Conservation (phyloP, 257 asterid genomes). For the Solanum etuberosum region DNA sequence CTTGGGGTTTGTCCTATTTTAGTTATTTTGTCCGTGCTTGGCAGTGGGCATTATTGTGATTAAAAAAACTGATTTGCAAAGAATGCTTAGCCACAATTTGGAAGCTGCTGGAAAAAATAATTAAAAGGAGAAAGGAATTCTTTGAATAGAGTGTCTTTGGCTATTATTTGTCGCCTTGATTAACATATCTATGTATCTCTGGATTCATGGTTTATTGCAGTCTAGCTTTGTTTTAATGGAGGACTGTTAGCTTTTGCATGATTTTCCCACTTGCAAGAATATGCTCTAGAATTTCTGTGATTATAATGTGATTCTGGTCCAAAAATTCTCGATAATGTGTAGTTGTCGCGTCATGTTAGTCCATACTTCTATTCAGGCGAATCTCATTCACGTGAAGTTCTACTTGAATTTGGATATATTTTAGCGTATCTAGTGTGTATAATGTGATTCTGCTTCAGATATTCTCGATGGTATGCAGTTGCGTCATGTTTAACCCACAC, state of each 20-base stretch:
- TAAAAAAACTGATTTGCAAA: not conserved
- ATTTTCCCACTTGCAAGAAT: not conserved
- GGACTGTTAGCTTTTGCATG: conserved; percentile 25
- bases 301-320: not conserved
- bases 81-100: not conserved
- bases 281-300: not conserved
- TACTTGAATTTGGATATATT: not conserved
- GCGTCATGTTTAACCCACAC: conserved; percentile 4
- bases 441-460: not conserved
- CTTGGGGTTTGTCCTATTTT: not conserved
- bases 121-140: not conserved
- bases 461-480: not conserved
- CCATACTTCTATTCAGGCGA: conserved; percentile 39
- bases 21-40: not conserved
- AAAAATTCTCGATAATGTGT: not conserved
- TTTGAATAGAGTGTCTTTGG: not conserved
- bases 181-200: not conserved
- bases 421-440: not conserved
- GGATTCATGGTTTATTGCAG: not conserved
- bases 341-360: conserved; percentile 6
- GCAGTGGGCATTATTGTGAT: not conserved
- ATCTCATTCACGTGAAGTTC: conserved; percentile 42
- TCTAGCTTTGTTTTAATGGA: not conserved
- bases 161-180: not conserved
- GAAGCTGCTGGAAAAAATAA: not conserved